Evolutionary conservation across 2,329 filamentous ascomycete genomes (phyloP).

Genomic region (Exophiala xenobiotica): DNA sequence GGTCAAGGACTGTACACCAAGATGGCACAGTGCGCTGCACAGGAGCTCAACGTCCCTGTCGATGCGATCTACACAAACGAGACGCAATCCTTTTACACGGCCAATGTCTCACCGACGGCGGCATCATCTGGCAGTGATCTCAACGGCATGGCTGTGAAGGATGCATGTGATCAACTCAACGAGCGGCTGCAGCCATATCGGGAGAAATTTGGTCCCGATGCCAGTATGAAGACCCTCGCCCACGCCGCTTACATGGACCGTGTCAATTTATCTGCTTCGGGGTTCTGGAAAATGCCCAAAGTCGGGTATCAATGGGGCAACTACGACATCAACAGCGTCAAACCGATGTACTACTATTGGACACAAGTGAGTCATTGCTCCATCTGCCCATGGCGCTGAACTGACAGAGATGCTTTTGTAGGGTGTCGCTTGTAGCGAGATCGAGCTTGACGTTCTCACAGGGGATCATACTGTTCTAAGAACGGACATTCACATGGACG

Average conservation of each 20-base stretch:
- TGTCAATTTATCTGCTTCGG: conserved; percentile 91
- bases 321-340: conserved; percentile 63
- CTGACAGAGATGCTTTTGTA: conserved; percentile 38
- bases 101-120: conserved; percentile 89
- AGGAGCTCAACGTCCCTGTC: conserved; percentile 78
- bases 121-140: conserved; percentile 92
- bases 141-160: conserved; percentile 92
- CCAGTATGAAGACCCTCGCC: conserved; percentile 83
- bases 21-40: conserved; percentile 91
- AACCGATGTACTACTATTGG: conserved; percentile 99
- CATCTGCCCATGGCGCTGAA: background rate
- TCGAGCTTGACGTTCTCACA: conserved; percentile 89
- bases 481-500: conserved; percentile 98
- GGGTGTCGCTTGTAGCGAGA: conserved; percentile 86
- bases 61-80: conserved; percentile 89
- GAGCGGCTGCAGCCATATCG: conserved; percentile 81
- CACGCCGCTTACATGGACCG: conserved; percentile 94
- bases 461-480: conserved; percentile 89
- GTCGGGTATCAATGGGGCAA: conserved; percentile 89
- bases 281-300: conserved; percentile 95
- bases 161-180: conserved; percentile 88
- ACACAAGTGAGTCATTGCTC: conserved; percentile 52
- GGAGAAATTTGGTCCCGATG: conserved; percentile 73
- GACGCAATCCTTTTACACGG: conserved; percentile 91
- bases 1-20: conserved; percentile 96